Conservation (phyloP, 2,329 filamentous ascomycete genomes). For the Fusarium equiseti region DNA sequence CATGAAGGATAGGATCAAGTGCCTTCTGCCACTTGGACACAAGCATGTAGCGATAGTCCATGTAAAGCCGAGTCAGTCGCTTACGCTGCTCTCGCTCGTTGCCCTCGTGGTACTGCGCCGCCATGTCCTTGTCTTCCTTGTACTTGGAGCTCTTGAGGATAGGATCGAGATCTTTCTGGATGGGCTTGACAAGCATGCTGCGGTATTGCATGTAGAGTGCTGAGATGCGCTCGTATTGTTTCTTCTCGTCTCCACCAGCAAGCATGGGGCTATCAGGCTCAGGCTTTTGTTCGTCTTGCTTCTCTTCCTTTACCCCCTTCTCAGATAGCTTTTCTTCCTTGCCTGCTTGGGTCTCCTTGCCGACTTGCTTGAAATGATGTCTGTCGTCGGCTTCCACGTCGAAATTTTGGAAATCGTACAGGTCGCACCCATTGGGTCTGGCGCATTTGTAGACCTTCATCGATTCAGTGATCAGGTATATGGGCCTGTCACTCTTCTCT, state of each 20-base stretch:
- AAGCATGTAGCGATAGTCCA: constrained; percentile 26
- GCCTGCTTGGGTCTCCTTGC: neutral
- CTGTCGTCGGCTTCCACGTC: neutral
- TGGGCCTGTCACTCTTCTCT: neutral
- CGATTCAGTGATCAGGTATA: constrained; percentile 7
- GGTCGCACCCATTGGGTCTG: neutral
- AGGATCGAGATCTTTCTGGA: constrained; percentile 27
- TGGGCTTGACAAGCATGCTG: constrained; percentile 15
- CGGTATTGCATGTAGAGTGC: constrained; percentile 36
- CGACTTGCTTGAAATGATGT: neutral
- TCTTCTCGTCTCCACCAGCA: constrained; percentile 4
- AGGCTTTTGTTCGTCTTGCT: neutral
- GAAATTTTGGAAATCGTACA: neutral
- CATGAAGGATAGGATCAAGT: constrained; percentile 22
- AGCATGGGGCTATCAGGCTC: neutral
- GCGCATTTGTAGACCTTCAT: constrained; percentile 12
- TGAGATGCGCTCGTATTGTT: constrained; percentile 12
- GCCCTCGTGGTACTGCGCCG: constrained; percentile 4
- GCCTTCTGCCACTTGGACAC: neutral
- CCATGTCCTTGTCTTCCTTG: neutral
- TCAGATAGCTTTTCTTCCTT: neutral
- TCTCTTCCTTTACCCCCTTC: neutral
- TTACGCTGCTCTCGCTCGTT: constrained; percentile 15
- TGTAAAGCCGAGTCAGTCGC: constrained; percentile 11
- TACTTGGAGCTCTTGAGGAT: constrained; percentile 14